Evolutionary conservation across 768 basidiomycete genomes (phyloP), one percentile per base, ranked within the genome.

Genomic region (Cyathus striatus): DNA sequence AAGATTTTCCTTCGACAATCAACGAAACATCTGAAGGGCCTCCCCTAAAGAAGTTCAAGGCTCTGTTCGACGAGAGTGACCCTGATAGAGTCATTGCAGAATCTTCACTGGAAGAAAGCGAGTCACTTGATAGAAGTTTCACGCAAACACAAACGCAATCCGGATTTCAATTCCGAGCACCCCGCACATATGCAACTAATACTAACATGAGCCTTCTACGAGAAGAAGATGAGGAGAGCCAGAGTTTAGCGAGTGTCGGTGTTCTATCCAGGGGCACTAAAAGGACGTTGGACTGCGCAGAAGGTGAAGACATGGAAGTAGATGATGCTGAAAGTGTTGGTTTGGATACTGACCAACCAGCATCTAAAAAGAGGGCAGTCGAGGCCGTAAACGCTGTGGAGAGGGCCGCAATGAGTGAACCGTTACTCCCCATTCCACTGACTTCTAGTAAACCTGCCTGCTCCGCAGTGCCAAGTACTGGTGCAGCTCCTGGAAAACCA

Each of bases 21-120:
- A 55, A 58, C 14, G 60, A 63, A 30, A 56, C 60, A 3, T 42
- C 55, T 14, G 49, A 47, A 44, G 80, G 81, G 48, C 85, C 81
- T 0, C 75, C 81, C 2, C 57, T 76, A 21, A 87, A 87, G 55
- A 84, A 78, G 58, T 85, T 81, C 65, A 82, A 78, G 50, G 76
- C 79, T 0, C 65, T 87, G 9, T 87, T 85, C 48, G 85, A 87
- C 14, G 75, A 78, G 6, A 81, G 69, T 33, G 69, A 81, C 53
- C 81, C 79, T 22, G 69, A 70, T 20, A 45, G 46, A 36, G 13
- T 46, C 23, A 49, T 56, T 46, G 51, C 51, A 25, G 44, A 50
- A 10, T 48, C 43, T 42, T 23, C 44, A 2, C 24, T 47, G 34
- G 45, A 51, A n/a, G 52, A 51, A 23, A 6, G 12, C 22, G 44